These are phyloP conservation scores for Avena insularis DNA, from an alignment of 176 grass and related monocot genomes.

Conservation along the genomic window DNA sequence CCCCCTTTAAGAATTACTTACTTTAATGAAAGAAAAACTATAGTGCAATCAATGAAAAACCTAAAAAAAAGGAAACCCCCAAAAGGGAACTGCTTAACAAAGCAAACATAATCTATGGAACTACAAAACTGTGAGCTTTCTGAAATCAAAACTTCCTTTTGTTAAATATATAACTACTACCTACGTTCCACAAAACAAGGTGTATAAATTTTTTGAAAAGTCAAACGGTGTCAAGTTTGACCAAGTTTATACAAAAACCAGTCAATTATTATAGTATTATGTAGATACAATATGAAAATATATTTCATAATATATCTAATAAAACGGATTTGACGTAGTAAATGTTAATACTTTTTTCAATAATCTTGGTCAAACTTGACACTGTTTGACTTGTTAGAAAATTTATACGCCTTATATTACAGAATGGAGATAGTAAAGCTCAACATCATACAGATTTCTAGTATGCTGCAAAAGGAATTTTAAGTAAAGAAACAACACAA, in stretches of 20 bases:
- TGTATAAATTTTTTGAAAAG: too few species aligned
- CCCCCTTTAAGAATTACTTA: neutral
- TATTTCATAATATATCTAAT: too few species aligned
- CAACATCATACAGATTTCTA: neutral
- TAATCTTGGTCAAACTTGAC: too few species aligned
- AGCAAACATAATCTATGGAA: neutral
- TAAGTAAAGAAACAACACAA: constrained; percentile 13
- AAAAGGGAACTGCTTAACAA: neutral
- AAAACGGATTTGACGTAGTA: too few species aligned
- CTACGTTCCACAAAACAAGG: too few species aligned
- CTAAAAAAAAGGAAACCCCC: neutral
- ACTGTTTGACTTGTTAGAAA: too few species aligned
- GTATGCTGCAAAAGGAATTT: neutral
- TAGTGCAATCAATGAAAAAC: neutral
- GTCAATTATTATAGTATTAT: too few species aligned
- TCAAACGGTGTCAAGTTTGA: too few species aligned
- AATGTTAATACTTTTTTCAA: too few species aligned
- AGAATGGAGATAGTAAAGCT: neutral
- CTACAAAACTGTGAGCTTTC: neutral
- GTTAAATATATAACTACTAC: neutral
- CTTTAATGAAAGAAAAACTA: neutral
- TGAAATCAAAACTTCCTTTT: neutral
- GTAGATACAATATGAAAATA: too few species aligned
- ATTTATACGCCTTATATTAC: too few species aligned
- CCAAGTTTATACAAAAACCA: too few species aligned